Evolutionary conservation across 306 rosid species (phyloP), one percentile per base, ranked within the genome.

Genomic region (Purshia tridentata): DNA sequence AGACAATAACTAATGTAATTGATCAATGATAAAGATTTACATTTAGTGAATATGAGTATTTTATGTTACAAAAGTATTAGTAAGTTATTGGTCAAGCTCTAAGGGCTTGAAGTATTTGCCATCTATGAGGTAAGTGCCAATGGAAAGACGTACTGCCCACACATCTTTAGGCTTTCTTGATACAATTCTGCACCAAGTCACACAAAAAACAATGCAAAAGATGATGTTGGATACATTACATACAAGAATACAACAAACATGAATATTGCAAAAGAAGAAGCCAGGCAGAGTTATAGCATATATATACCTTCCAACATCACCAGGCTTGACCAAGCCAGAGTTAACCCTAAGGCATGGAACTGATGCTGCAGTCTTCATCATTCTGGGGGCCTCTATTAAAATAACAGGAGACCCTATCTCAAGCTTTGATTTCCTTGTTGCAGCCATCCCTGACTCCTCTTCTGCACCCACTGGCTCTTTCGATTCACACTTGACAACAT

Each of bases 151-250:
- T 64, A 93, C 85, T 12, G 90, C 96, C 96, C 97, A 93, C 49
- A 93, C 89, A 81, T 93, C 96, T 75, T 81, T 89, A 4, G 97
- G 93, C 77, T 89, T 93, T 82, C 98, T 91, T 74, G 97, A 91
- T 70, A 93, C 83, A 70, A 89, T 87, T 78, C 96, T 93, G 90
- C 81, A 79, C 41, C 47, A 76, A 48, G 59, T 16, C 29, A 16
- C 40, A 52, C 76, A 9, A 41, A n/a, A 37, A 22, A 44, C 47
- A 3, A 42, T 12, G 13, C 65, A 47, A 29, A 29, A 29, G 35
- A 29, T 29, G 2, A 29, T 29, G 35, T 29, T 29, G 35, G 35
- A 29, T 29, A 29, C 35, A 19, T 8, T 8, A 67, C 22, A 16
- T 23, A 19, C 18, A 52, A n/a, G 35, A 0, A 29, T 29, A 29